phyloP scores from a whole-genome alignment of 2,329 filamentous ascomycete genomes.

The Ceratocystis variospora region DNA sequence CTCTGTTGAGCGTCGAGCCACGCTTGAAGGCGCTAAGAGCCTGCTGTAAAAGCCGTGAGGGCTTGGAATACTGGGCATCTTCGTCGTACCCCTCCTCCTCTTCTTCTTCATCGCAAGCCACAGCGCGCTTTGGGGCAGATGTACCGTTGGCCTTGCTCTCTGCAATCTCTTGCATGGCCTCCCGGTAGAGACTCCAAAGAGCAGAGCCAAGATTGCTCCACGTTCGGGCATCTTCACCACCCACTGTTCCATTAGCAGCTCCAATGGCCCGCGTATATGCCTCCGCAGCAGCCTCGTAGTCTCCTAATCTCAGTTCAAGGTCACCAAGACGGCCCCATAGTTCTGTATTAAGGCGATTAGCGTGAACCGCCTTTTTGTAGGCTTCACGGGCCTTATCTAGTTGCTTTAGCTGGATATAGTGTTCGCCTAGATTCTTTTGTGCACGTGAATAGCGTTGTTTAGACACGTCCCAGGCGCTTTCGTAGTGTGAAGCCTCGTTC shows the following conservation, averaged over 20 bases:
- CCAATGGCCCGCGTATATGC: constrained; percentile 74
- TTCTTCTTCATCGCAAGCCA: constrained; percentile 14
- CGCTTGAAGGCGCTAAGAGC: constrained; percentile 76
- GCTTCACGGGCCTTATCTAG: constrained; percentile 58
- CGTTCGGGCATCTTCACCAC: constrained; percentile 77
- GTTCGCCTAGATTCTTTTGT: constrained; percentile 71
- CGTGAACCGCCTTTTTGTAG: constrained; percentile 61
- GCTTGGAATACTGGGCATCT: constrained; percentile 31
- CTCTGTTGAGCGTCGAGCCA: constrained; percentile 67
- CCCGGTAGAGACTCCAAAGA: constrained; percentile 54
- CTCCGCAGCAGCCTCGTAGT: constrained; percentile 66
- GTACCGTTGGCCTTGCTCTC: constrained; percentile 24
- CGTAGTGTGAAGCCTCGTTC: constrained; percentile 58
- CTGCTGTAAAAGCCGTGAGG: constrained; percentile 52
- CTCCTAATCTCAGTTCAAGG: constrained; percentile 62
- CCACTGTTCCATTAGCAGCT: constrained; percentile 42
- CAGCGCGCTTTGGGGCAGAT: neutral
- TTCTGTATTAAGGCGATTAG: constrained; percentile 68
- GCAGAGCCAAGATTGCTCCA: constrained; percentile 92
- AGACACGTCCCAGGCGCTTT: constrained; percentile 78
- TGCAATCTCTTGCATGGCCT: constrained; percentile 31
- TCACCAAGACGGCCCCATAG: constrained; percentile 89
- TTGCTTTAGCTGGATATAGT: constrained; percentile 54
- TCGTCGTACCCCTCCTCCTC: constrained; percentile 21
- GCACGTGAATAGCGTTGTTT: constrained; percentile 69